These are phyloP conservation scores for Lolium perenne DNA, from an alignment of 176 grass and related monocot species.

Conservation along the genomic window DNA sequence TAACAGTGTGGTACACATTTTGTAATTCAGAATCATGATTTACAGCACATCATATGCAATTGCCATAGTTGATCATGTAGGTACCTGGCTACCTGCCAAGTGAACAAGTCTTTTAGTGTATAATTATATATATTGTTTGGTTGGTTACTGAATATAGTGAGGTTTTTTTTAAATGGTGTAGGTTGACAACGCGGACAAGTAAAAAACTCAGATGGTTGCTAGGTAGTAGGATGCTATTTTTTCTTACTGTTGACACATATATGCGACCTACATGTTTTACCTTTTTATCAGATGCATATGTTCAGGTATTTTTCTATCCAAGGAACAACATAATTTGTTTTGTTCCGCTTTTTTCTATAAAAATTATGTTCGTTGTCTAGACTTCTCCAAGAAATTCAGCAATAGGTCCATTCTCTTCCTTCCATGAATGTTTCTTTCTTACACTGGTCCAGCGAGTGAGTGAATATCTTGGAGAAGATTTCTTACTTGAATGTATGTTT, in stretches of 20 bases:
- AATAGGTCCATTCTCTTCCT: too few relatives aligned
- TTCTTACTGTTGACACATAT: neutral
- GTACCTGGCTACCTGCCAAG: neutral
- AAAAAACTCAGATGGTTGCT: conserved; percentile 63
- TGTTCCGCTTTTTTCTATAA: too few relatives aligned
- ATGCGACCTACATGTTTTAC: too few relatives aligned
- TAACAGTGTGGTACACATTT: too few relatives aligned
- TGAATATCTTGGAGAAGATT: neutral
- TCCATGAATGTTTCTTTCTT: neutral
- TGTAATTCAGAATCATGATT: conserved; percentile 63
- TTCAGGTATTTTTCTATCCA: too few relatives aligned
- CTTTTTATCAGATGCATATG: too few relatives aligned
- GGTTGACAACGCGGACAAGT: conserved; percentile 88
- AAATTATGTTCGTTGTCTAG: too few relatives aligned
- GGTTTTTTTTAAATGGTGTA: conserved; percentile 37
- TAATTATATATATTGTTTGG: neutral
- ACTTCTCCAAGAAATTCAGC: too few relatives aligned
- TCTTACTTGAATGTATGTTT: too few relatives aligned
- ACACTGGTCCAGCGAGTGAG: neutral
- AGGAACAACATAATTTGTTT: too few relatives aligned
- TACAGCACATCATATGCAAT: conserved; percentile 67
- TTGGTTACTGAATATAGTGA: conserved; percentile 17
- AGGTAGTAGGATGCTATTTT: conserved; percentile 55
- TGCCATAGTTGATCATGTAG: conserved; percentile 78
- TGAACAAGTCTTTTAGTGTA: neutral